Conservation (phyloP, 1,284 basidiomycete genomes). For the Ustilago loliicola region DNA sequence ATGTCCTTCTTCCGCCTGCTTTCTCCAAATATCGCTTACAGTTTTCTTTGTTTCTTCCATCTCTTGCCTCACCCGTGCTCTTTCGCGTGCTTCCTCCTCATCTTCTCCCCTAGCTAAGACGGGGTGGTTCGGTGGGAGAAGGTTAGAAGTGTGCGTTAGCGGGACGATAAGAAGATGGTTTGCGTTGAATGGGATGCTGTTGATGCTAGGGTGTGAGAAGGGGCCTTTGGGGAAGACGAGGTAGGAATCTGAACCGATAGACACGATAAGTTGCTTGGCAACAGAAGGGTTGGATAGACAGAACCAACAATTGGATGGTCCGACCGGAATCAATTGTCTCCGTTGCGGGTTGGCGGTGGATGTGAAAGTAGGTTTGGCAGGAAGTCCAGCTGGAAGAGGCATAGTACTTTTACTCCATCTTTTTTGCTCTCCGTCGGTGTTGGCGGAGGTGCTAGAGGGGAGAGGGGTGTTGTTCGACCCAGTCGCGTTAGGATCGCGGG, state of each 20-base stretch:
- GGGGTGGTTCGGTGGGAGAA: conserved; percentile 20
- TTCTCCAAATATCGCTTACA: conserved; percentile 38
- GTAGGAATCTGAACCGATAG: conserved; percentile 61
- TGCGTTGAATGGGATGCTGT: conserved; percentile 51
- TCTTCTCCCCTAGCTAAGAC: background rate
- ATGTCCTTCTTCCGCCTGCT: conserved; percentile 26
- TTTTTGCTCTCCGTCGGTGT: background rate
- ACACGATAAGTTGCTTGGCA: conserved; percentile 63
- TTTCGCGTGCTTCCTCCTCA: conserved; percentile 7
- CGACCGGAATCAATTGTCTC: conserved; percentile 52
- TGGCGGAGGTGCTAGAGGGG: background rate
- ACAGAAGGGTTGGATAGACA: conserved; percentile 65
- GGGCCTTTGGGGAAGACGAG: conserved; percentile 65
- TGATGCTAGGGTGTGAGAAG: conserved; percentile 35
- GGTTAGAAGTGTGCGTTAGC: conserved; percentile 46
- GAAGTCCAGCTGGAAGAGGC: conserved; percentile 36
- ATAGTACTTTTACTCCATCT: conserved; percentile 14
- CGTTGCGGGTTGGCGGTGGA: background rate
- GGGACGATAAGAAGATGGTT: conserved; percentile 66
- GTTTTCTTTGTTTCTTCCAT: conserved; percentile 34
- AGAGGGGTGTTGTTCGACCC: background rate
- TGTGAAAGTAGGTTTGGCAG: conserved; percentile 29
- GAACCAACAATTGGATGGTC: conserved; percentile 68
- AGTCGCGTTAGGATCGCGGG: background rate
- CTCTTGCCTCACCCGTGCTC: conserved; percentile 29